Conservation (phyloP, 2,329 filamentous ascomycete species). For the Annulohypoxylon truncatum region DNA sequence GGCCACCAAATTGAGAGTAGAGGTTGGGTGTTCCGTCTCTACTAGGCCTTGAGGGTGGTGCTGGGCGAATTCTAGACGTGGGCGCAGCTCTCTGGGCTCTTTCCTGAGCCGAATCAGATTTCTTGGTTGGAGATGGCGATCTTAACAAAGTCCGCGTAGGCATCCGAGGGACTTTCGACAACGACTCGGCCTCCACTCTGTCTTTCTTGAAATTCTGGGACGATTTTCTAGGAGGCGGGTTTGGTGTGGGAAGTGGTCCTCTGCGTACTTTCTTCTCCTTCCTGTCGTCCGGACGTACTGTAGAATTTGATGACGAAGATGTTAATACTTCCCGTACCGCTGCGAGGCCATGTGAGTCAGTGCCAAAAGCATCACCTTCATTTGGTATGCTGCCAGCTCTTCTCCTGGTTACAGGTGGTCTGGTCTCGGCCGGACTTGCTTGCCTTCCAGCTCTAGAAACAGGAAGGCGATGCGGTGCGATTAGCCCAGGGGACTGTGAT, state of each 20-base stretch:
- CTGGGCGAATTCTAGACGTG: conserved; percentile 51
- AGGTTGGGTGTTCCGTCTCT: conserved; percentile 75
- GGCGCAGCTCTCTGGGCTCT: conserved; percentile 46
- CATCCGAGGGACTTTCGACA: conserved; percentile 53
- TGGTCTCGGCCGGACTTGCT: conserved; percentile 65
- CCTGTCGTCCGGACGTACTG: conserved; percentile 66
- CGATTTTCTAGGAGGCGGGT: conserved; percentile 71
- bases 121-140: conserved; percentile 52
- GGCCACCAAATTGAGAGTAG: conserved; percentile 64
- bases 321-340: conserved; percentile 76
- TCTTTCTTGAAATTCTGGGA: conserved; percentile 65
- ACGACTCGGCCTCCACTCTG: conserved; percentile 54
- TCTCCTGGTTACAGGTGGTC: conserved; percentile 71
- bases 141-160: conserved; percentile 46
- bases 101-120: conserved; percentile 42
- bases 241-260: conserved; percentile 62
- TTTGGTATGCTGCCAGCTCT: conserved; percentile 66
- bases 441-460: conserved; percentile 64
- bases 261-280: conserved; percentile 60
- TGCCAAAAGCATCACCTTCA: conserved; percentile 58
- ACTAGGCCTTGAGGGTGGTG: conserved; percentile 71
- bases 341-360: conserved; percentile 69
- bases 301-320: conserved; percentile 79
- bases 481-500: conserved; percentile 75
- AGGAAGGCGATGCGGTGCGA: conserved; percentile 60